Conservation (phyloP, 805 yeast species). For the Maudiozyma saulgeensis region DNA sequence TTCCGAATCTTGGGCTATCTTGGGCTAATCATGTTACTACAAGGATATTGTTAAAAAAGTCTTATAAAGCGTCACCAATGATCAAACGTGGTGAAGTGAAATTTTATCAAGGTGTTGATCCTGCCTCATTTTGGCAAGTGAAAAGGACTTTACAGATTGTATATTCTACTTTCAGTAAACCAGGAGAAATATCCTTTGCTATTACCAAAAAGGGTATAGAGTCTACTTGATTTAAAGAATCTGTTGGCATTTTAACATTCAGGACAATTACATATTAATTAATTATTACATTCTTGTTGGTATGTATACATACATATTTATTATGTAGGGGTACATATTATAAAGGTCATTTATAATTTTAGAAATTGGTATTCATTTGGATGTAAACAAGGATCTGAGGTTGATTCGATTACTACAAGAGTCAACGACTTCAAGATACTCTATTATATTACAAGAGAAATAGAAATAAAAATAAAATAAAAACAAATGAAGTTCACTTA, state of each 20-base stretch:
- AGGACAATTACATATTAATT: neutral
- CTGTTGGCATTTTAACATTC: neutral
- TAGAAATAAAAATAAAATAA: too few relatives aligned
- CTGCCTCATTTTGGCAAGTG: slow-evolving; percentile 25
- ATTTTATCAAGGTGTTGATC: slow-evolving; percentile 27
- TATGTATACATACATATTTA: too few relatives aligned
- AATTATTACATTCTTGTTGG: neutral
- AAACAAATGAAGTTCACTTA: too few relatives aligned
- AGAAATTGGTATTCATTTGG: too few relatives aligned
- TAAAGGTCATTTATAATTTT: too few relatives aligned
- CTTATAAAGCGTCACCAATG: slow-evolving; percentile 32
- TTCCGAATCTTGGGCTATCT: slow-evolving; percentile 46
- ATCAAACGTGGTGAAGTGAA: slow-evolving; percentile 23
- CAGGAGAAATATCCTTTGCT: slow-evolving; percentile 14
- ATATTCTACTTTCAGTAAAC: slow-evolving; percentile 31
- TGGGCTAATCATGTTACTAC: slow-evolving; percentile 47
- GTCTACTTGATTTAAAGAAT: slow-evolving; percentile 1
- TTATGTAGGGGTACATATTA: too few relatives aligned
- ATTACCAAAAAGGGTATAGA: slow-evolving; percentile 24
- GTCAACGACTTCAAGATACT: too few relatives aligned
- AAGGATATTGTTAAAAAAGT: slow-evolving; percentile 39
- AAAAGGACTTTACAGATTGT: slow-evolving; percentile 33
- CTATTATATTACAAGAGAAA: too few relatives aligned
- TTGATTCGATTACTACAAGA: too few relatives aligned
- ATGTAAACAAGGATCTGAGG: too few relatives aligned